A percentile compares a stretch with the other conserved stretches of the same genome.
These are phyloP conservation scores for Candida vartiovaarae DNA, from an alignment of 805 yeast genomes.

Conservation along the genomic window DNA sequence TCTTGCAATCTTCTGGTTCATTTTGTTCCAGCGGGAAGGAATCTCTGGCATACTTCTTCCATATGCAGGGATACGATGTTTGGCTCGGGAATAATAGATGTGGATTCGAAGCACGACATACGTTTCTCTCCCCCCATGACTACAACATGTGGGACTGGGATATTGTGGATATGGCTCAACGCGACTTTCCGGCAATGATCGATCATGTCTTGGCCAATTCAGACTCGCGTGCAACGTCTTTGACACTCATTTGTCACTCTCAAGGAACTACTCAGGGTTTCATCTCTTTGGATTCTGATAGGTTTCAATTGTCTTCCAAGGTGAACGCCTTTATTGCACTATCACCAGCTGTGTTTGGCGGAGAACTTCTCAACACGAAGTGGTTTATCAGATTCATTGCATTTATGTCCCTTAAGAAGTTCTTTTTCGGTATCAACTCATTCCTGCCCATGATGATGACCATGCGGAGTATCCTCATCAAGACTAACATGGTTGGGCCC, in stretches of 20 bases:
- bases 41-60: conserved; percentile 58
- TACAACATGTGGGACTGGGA: conserved; percentile 90
- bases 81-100: conserved; percentile 92
- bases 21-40: conserved; percentile 77
- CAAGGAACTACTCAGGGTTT: conserved; percentile 92
- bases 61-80: conserved; percentile 63
- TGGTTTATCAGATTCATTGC: conserved; percentile 57
- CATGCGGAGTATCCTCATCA: conserved; percentile 44
- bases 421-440: conserved; percentile 68
- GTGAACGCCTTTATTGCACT: conserved; percentile 66
- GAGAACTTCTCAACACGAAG: conserved; percentile 59
- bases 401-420: conserved; percentile 37
- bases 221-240: conserved; percentile 28
- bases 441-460: conserved; percentile 71
- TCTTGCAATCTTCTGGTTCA: conserved; percentile 82
- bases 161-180: conserved; percentile 69
- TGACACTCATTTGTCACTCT: conserved; percentile 75
- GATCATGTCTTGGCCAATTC: conserved; percentile 44
- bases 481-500: conserved; percentile 47
- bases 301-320: conserved; percentile 40
- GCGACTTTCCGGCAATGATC: conserved; percentile 71
- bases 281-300: conserved; percentile 50
- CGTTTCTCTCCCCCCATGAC: conserved; percentile 34
- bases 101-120: conserved; percentile 71
- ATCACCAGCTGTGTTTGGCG: conserved; percentile 92